Evolutionary conservation across 192 early-diverging fungal genomes (phyloP).

Genomic region (Rhizoclosmatium sp.): DNA sequence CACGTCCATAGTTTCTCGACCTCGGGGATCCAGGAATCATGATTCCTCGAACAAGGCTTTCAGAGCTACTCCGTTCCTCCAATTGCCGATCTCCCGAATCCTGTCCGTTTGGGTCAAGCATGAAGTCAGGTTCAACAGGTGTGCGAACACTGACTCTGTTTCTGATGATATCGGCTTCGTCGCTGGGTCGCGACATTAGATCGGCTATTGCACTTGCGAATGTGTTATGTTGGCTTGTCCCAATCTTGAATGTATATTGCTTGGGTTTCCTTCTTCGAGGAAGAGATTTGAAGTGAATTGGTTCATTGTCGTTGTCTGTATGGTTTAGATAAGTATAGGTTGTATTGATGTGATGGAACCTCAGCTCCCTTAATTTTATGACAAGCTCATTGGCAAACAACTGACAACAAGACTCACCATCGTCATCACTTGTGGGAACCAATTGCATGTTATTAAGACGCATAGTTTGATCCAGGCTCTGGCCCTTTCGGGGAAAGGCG

Average conservation of each 20-base stretch:
- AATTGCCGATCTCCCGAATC: not conserved
- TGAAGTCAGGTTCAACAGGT: not conserved
- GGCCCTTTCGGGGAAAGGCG: constrained; percentile 15
- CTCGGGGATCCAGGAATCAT: no score
- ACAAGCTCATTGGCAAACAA: not conserved
- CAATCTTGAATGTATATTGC: constrained; percentile 10
- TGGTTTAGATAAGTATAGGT: not conserved
- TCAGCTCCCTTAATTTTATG: not conserved
- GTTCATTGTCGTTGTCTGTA: no score
- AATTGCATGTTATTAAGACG: not conserved
- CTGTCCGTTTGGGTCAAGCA: not conserved
- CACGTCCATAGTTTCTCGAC: no score
- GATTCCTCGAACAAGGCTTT: not conserved
- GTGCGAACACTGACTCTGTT: not conserved
- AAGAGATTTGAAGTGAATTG: no score
- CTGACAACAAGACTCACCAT: not conserved
- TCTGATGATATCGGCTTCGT: constrained; percentile 1
- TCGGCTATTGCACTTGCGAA: constrained; percentile 16
- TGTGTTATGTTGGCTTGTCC: not conserved
- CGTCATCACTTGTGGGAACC: not conserved
- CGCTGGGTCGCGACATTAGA: not conserved
- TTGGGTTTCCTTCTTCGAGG: not conserved
- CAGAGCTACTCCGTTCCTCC: not conserved
- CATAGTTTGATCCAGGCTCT: no score
- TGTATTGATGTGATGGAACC: not conserved